phyloP scores from a whole-genome alignment of 2,329 filamentous ascomycete species.

The Epichloe sibirici region DNA sequence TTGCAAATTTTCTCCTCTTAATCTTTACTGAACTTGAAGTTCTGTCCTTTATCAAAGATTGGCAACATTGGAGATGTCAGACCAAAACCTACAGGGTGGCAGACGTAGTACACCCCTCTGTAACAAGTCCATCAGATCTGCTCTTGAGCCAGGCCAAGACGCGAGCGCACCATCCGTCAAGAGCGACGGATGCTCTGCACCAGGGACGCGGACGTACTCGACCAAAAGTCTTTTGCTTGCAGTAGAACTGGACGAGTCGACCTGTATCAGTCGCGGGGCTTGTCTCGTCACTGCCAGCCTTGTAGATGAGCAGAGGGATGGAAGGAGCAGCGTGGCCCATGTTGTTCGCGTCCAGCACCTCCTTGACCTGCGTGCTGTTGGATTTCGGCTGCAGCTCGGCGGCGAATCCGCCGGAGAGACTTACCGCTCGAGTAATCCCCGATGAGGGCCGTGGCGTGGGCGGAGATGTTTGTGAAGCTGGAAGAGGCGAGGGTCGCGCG shows the following conservation, averaged over 20 bases:
- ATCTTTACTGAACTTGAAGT: too few relatives aligned
- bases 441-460: slow-evolving; percentile 24
- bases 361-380: too few relatives aligned
- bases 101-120: too few relatives aligned
- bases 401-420: slow-evolving; percentile 12
- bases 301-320: slow-evolving; percentile 1
- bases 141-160: background rate
- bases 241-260: background rate
- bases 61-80: too few relatives aligned
- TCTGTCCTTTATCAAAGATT: too few relatives aligned
- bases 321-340: background rate
- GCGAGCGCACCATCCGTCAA: background rate
- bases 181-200: background rate
- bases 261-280: background rate
- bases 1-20: too few relatives aligned
- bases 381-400: slow-evolving; percentile 11
- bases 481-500: slow-evolving; percentile 24
- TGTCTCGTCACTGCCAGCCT: background rate
- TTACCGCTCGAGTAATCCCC: slow-evolving; percentile 27
- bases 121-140: too few relatives aligned
- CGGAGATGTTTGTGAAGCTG: slow-evolving; percentile 17
- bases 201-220: background rate
- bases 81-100: too few relatives aligned
- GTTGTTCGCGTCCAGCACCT: too few relatives aligned
- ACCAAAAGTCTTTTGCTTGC: background rate